These are phyloP conservation scores for Rhexocercosporidium sp. DNA, from an alignment of 2,329 filamentous ascomycete genomes.

Conservation along the genomic window DNA sequence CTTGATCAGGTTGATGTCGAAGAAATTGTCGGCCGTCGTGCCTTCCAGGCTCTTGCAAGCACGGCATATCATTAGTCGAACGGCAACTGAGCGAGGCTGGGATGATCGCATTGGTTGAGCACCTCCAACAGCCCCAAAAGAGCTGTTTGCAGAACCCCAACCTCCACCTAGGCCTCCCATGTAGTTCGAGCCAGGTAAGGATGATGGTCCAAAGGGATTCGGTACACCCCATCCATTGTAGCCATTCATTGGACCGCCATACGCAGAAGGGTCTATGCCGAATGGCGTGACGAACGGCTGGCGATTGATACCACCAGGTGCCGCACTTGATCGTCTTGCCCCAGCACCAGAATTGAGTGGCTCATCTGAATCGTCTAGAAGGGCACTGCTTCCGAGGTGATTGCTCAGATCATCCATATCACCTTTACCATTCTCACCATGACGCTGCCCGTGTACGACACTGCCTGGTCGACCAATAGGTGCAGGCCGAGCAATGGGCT, in stretches of 20 bases:
- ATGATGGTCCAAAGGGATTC: slow-evolving; percentile 42
- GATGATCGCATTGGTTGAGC: slow-evolving; percentile 50
- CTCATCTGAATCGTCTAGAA: slow-evolving; percentile 77
- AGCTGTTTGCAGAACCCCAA: slow-evolving; percentile 45
- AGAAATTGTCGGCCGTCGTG: slow-evolving; percentile 64
- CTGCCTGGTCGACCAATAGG: slow-evolving; percentile 90
- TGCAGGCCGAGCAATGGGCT: slow-evolving; percentile 80
- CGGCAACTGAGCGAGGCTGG: slow-evolving; percentile 68
- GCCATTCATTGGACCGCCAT: slow-evolving; percentile 37
- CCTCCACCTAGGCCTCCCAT: slow-evolving; percentile 40
- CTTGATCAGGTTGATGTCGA: slow-evolving; percentile 70
- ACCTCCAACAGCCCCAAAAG: slow-evolving; percentile 52
- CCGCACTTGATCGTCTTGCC: slow-evolving; percentile 41
- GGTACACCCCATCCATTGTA: slow-evolving; percentile 43
- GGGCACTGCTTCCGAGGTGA: slow-evolving; percentile 87
- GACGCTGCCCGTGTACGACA: slow-evolving; percentile 59
- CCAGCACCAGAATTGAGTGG: slow-evolving; percentile 47
- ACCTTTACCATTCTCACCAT: slow-evolving; percentile 48
- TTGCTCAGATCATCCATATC: slow-evolving; percentile 75
- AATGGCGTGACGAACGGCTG: slow-evolving; percentile 41
- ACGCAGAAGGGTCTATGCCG: slow-evolving; percentile 40
- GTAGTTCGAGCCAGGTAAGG: slow-evolving; percentile 40
- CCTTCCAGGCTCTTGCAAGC: slow-evolving; percentile 70
- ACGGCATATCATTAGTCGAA: slow-evolving; percentile 77
- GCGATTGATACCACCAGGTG: slow-evolving; percentile 35